These are phyloP conservation scores for Backusella tuberculispora DNA, from an alignment of 192 early-diverging fungal genomes.

Conservation along the genomic window DNA sequence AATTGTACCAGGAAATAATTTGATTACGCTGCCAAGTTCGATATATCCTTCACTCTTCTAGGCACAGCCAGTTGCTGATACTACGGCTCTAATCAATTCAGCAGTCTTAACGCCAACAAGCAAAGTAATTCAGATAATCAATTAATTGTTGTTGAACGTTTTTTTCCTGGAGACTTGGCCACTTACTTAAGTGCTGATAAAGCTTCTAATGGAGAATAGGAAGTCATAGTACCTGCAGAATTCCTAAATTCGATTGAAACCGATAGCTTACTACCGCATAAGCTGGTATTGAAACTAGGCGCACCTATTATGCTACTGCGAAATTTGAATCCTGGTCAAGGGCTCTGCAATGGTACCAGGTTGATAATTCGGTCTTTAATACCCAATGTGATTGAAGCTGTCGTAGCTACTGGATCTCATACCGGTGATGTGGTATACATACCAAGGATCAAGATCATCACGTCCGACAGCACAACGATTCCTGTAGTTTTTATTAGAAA, in stretches of 20 bases:
- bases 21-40: not conserved
- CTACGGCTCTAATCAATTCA: not conserved
- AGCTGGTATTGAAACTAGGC: conserved; percentile 8
- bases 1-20: not conserved
- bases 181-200: not conserved
- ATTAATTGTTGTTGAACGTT: not conserved
- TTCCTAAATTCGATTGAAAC: conserved; percentile 33
- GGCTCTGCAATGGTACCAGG: conserved; percentile 34
- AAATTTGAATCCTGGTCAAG: conserved; percentile 29
- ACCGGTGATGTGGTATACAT: conserved; percentile 21
- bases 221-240: conserved; percentile 23
- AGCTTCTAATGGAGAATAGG: not conserved
- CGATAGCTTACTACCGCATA: conserved; percentile 27
- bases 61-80: not conserved
- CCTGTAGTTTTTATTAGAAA: not conserved
- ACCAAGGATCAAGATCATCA: conserved; percentile 26
- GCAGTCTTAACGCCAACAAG: conserved; percentile 4
- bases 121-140: not conserved
- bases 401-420: conserved; percentile 31
- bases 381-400: conserved; percentile 16
- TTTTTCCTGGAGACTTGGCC: not conserved
- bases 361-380: conserved; percentile 18
- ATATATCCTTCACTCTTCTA: not conserved
- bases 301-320: conserved; percentile 36
- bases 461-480: not conserved